Evolutionary conservation across 768 basidiomycete genomes (phyloP).

Genomic region (Pisolithus sp.): DNA sequence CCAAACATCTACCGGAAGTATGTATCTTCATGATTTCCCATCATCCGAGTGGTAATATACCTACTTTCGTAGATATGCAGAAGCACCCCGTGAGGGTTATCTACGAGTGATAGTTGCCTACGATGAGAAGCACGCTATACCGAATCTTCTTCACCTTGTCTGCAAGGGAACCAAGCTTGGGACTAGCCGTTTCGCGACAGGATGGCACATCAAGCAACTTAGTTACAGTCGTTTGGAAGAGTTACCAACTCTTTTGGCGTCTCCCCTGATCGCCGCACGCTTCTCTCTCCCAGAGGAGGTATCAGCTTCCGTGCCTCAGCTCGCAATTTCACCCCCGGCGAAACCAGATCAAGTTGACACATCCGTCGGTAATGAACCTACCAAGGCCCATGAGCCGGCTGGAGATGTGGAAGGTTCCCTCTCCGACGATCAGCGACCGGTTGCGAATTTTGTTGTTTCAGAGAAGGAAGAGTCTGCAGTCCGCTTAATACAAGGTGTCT

Average conservation of each 20-base stretch:
- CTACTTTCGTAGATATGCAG: neutral
- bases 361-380: too few relatives aligned
- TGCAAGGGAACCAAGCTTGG: slow-evolving; percentile 5
- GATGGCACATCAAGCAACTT: too few relatives aligned
- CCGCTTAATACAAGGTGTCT: too few relatives aligned
- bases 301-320: slow-evolving; percentile 13
- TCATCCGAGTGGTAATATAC: neutral
- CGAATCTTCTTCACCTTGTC: slow-evolving; percentile 21
- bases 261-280: slow-evolving; percentile 5
- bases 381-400: too few relatives aligned
- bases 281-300: slow-evolving; percentile 13
- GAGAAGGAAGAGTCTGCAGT: too few relatives aligned
- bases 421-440: too few relatives aligned
- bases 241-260: too few relatives aligned
- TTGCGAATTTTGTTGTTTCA: too few relatives aligned
- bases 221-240: too few relatives aligned
- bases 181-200: too few relatives aligned
- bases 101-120: slow-evolving; percentile 10
- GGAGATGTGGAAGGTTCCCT: too few relatives aligned
- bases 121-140: neutral
- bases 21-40: slow-evolving; percentile 4
- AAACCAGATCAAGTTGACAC: too few relatives aligned
- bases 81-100: slow-evolving; percentile 1
- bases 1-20: slow-evolving; percentile 9
- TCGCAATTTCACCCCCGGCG: neutral